Conservation (phyloP, 2,329 filamentous ascomycete genomes). For the Chrysoporthe deuterocubensis region DNA sequence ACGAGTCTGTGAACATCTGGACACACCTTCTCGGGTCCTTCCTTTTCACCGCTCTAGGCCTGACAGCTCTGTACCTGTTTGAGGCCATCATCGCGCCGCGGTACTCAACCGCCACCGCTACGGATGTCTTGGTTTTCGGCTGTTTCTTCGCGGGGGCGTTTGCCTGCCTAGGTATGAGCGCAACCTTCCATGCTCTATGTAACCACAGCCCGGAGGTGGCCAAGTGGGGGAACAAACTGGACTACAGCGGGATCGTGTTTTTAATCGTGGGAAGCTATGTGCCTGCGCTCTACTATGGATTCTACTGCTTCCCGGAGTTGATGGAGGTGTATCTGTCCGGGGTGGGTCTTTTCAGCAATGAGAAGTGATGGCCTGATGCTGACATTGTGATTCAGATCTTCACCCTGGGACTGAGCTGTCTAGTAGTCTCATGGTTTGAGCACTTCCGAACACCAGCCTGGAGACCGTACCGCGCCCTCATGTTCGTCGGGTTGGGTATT, state of each 20-base stretch:
- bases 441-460: constrained; percentile 82
- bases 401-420: constrained; percentile 75
- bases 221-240: constrained; percentile 86
- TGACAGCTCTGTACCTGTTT: constrained; percentile 58
- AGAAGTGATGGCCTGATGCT: not conserved
- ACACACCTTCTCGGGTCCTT: constrained; percentile 68
- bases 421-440: constrained; percentile 76
- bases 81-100: constrained; percentile 58
- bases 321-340: constrained; percentile 75
- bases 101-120: constrained; percentile 63
- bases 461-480: constrained; percentile 81
- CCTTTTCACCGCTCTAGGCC: constrained; percentile 48
- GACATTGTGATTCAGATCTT: constrained; percentile 64
- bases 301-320: constrained; percentile 70
- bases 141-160: constrained; percentile 81
- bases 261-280: constrained; percentile 92
- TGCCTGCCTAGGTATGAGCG: constrained; percentile 77
- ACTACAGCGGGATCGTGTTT: constrained; percentile 91
- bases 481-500: constrained; percentile 88
- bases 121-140: constrained; percentile 73
- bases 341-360: constrained; percentile 52
- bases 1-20: constrained; percentile 66
- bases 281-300: constrained; percentile 85
- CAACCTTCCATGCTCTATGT: constrained; percentile 80
- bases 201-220: constrained; percentile 83